Conservation (phyloP, 805 yeast genomes). For the Candida saitoana region DNA sequence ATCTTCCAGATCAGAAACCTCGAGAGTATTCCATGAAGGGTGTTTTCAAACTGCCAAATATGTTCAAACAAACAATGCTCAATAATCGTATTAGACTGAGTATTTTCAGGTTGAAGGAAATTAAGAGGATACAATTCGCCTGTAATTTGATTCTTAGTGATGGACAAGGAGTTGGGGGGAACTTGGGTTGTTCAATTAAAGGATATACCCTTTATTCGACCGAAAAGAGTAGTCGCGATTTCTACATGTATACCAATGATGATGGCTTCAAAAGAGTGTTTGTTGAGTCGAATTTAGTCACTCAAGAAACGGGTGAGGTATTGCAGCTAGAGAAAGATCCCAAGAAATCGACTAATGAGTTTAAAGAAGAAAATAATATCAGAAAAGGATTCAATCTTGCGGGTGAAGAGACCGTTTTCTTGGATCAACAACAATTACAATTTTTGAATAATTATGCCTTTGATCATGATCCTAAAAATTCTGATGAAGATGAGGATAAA, state of each 20-base stretch:
- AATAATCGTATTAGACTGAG: constrained; percentile 8
- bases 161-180: constrained; percentile 29
- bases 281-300: constrained; percentile 36
- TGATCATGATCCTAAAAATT: constrained; percentile 24
- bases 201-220: constrained; percentile 66
- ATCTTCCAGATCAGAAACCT: constrained; percentile 4
- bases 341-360: constrained; percentile 31
- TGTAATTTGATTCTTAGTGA: constrained; percentile 58
- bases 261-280: constrained; percentile 46
- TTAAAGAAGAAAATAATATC: constrained; percentile 32
- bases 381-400: constrained; percentile 26
- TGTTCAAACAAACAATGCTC: constrained; percentile 15
- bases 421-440: constrained; percentile 22
- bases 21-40: constrained; percentile 3
- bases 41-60: constrained; percentile 10
- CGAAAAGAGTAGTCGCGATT: constrained; percentile 41
- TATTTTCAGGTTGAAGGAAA: constrained; percentile 55
- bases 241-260: constrained; percentile 12
- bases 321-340: constrained; percentile 36
- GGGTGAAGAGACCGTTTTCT: constrained; percentile 21
- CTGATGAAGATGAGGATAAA: constrained; percentile 7
- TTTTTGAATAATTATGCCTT: constrained; percentile 31
- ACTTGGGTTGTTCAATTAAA: constrained; percentile 57
- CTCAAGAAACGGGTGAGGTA: constrained; percentile 42
- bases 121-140: constrained; percentile 58